Percentiles rank a stretch among this genome's conserved stretches.
Conservation (phyloP, 371 early-diverging fungal genomes). For the Rozella allomycis region DNA sequence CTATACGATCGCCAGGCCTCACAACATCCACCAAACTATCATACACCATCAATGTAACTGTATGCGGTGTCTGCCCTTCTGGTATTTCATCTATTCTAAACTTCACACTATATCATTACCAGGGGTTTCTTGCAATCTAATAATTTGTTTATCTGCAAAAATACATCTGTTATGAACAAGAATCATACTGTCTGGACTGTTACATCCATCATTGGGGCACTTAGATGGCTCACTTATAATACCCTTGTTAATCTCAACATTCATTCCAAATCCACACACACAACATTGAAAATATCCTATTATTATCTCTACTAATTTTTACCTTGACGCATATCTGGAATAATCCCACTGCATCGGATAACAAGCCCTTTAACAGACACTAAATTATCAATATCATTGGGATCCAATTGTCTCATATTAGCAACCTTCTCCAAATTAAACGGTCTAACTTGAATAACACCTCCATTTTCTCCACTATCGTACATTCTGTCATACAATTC, state of each 20-base stretch:
- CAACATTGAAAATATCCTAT: slow-evolving; percentile 73
- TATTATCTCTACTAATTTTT: slow-evolving; percentile 1
- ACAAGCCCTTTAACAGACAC: slow-evolving; percentile 90
- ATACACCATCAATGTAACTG: slow-evolving; percentile 73
- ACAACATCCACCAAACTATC: slow-evolving; percentile 88
- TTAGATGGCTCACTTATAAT: slow-evolving; percentile 75
- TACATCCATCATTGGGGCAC: slow-evolving; percentile 64
- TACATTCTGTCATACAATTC: slow-evolving; percentile 47
- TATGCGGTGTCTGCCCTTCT: slow-evolving; percentile 97
- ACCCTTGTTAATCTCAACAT: slow-evolving; percentile 73
- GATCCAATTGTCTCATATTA: slow-evolving; percentile 88
- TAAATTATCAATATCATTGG: slow-evolving; percentile 89
- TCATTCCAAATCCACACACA: slow-evolving; percentile 56
- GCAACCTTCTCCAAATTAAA: slow-evolving; percentile 56
- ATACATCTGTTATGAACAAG: slow-evolving; percentile 79
- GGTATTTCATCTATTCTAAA: slow-evolving; percentile 61
- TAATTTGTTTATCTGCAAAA: slow-evolving; percentile 91
- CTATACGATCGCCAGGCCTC: slow-evolving; percentile 92
- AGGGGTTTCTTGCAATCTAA: slow-evolving; percentile 94
- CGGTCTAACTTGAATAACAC: slow-evolving; percentile 50
- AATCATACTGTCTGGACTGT: slow-evolving; percentile 51
- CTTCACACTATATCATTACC: slow-evolving; percentile 13
- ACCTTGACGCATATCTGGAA: slow-evolving; percentile 84
- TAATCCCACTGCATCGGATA: slow-evolving; percentile 71
- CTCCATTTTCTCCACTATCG: slow-evolving; percentile 23